phyloP scores from a whole-genome alignment of 305 asterid species.

The Andrographis paniculata region DNA sequence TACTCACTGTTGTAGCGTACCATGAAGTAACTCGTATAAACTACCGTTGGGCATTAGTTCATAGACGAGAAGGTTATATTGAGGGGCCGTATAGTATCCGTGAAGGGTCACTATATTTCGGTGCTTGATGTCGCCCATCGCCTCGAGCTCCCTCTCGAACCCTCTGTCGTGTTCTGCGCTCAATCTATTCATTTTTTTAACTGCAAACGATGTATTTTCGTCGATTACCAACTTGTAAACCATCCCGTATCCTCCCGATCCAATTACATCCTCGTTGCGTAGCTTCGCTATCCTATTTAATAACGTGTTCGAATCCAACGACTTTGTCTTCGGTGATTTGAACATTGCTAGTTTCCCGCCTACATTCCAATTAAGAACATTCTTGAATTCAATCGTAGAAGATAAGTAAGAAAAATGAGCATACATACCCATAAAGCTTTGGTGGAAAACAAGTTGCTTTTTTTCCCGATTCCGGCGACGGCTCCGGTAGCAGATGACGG shows the following conservation, averaged over 20 bases:
- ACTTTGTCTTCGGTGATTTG: slow-evolving; percentile 40
- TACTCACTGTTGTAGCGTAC: too few relatives aligned
- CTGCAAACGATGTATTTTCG: slow-evolving; percentile 49
- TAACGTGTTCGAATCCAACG: slow-evolving; percentile 33
- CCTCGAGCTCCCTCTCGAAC: slow-evolving; percentile 75
- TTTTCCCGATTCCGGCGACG: slow-evolving; percentile 67
- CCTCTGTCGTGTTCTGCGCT: slow-evolving; percentile 65
- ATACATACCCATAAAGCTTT: slow-evolving; percentile 40
- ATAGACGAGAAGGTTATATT: slow-evolving; percentile 72
- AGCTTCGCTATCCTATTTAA: slow-evolving; percentile 65
- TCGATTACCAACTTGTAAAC: slow-evolving; percentile 59
- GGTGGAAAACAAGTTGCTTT: slow-evolving; percentile 46
- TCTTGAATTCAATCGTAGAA: not conserved
- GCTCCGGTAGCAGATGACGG: slow-evolving; percentile 66
- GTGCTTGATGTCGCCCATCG: slow-evolving; percentile 88
- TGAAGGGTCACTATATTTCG: slow-evolving; percentile 71
- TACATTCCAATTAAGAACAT: slow-evolving; percentile 15
- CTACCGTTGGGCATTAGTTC: slow-evolving; percentile 87
- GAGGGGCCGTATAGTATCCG: slow-evolving; percentile 70
- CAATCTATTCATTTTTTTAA: slow-evolving; percentile 47
- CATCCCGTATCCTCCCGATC: slow-evolving; percentile 81
- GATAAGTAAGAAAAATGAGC: not conserved
- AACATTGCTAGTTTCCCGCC: slow-evolving; percentile 87
- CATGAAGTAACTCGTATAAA: slow-evolving; percentile 56
- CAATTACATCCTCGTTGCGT: slow-evolving; percentile 73